These are phyloP conservation scores for Eucommia ulmoides DNA, from an alignment of 257 asterid species.

Conservation along the genomic window DNA sequence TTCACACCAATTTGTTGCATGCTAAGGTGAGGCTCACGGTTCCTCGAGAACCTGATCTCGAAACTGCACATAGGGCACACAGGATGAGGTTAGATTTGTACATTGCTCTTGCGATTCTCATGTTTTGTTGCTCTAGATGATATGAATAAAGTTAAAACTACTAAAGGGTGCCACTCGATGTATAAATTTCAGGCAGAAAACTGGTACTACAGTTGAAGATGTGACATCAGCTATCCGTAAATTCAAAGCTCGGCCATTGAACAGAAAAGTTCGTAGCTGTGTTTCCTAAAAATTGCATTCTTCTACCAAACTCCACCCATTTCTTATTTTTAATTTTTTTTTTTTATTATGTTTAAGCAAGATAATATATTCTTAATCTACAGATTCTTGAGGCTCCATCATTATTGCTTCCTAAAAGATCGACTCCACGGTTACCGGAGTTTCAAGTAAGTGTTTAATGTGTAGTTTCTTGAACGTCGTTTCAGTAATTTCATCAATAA, in stretches of 20 bases:
- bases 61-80: conserved; percentile 72
- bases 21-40: conserved; percentile 54
- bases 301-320: background rate
- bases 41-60: conserved; percentile 76
- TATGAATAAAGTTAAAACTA: conserved; percentile 2
- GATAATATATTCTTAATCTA: background rate
- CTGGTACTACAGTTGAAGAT: conserved; percentile 33
- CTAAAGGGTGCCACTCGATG: conserved; percentile 4
- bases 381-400: conserved; percentile 84
- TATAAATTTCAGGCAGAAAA: conserved; percentile 44
- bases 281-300: background rate
- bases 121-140: too few relatives aligned
- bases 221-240: conserved; percentile 31
- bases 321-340: too few relatives aligned
- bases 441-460: conserved; percentile 48
- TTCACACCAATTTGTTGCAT: conserved; percentile 19
- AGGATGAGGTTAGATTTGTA: conserved; percentile 35
- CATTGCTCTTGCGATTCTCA: conserved; percentile 1
- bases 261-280: conserved; percentile 56
- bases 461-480: background rate
- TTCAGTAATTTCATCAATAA: background rate
- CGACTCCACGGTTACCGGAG: conserved; percentile 50
- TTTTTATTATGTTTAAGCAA: too few relatives aligned
- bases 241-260: conserved; percentile 88
- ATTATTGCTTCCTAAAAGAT: conserved; percentile 53